These are phyloP conservation scores for Saccharomyces hybrid DNA, from an alignment of 1,139 yeast species.

Conservation along the genomic window DNA sequence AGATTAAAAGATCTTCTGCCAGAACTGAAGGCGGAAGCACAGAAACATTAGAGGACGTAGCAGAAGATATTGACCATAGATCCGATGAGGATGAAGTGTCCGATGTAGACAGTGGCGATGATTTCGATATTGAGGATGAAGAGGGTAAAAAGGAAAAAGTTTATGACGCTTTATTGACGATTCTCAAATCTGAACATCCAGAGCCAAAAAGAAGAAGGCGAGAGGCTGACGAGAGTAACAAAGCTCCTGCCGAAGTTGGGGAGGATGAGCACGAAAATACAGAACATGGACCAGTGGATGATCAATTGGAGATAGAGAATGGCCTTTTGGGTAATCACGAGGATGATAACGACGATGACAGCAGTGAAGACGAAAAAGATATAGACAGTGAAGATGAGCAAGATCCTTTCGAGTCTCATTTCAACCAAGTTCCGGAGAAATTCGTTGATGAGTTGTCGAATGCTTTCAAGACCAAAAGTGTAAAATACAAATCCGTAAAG, in stretches of 20 bases:
- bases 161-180: constrained; percentile 67
- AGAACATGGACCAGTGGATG: constrained; percentile 29
- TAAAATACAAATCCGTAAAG: constrained; percentile 20
- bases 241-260: constrained; percentile 34
- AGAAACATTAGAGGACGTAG: constrained; percentile 4
- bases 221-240: constrained; percentile 30
- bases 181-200: constrained; percentile 49
- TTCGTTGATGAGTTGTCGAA: constrained; percentile 33
- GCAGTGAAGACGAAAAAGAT: constrained; percentile 28
- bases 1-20: constrained; percentile 48
- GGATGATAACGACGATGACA: constrained; percentile 30
- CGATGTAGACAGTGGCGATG: constrained; percentile 18
- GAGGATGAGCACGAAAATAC: constrained; percentile 28
- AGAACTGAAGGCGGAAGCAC: constrained; percentile 25
- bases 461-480: constrained; percentile 18
- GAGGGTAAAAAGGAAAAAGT: constrained; percentile 42
- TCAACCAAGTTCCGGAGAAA: constrained; percentile 47
- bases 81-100: constrained; percentile 18
- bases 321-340: constrained; percentile 21
- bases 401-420: constrained; percentile 69
- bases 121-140: constrained; percentile 5
- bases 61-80: constrained; percentile 5
- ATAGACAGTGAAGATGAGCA: constrained; percentile 32
- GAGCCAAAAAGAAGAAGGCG: constrained; percentile 32
- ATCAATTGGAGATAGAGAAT: constrained; percentile 11